Percentiles rank a stretch among this genome's conserved stretches.
Evolutionary conservation across 1,284 basidiomycete genomes (phyloP).

Genomic region (Testicularia cyperi): DNA sequence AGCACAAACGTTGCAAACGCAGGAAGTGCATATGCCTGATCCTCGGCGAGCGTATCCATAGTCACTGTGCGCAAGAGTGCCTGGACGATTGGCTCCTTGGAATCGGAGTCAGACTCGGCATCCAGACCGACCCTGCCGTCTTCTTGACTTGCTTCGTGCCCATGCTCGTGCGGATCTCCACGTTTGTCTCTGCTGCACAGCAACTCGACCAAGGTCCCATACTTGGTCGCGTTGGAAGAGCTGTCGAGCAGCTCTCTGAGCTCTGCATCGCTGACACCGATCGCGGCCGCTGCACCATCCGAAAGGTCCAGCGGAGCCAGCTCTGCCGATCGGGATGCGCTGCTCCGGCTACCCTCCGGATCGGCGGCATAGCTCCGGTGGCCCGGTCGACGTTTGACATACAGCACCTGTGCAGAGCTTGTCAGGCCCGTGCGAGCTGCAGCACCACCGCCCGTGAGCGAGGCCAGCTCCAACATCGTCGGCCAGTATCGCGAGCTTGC

Average conservation of each 20-base stretch:
- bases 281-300: constrained; percentile 2
- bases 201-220: constrained; percentile 35
- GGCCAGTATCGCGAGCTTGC: constrained; percentile 87
- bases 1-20: constrained; percentile 9
- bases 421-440: background rate
- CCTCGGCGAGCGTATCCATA: constrained; percentile 82
- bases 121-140: too few species aligned
- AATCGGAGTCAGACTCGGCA: too few species aligned
- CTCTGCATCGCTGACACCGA: constrained; percentile 63
- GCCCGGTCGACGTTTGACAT: constrained; percentile 84
- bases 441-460: background rate
- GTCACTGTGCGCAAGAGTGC: constrained; percentile 74
- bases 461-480: constrained; percentile 9
- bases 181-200: too few species aligned
- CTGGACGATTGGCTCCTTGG: constrained; percentile 59
- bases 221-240: constrained; percentile 72
- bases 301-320: constrained; percentile 9
- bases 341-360: constrained; percentile 83
- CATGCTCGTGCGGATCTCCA: too few species aligned
- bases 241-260: constrained; percentile 79
- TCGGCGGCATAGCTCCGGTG: constrained; percentile 90
- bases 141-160: too few species aligned
- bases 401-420: constrained; percentile 40
- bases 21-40: constrained; percentile 65
- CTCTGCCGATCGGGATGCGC: constrained; percentile 60